Evolutionary conservation across 2,329 filamentous ascomycete species (phyloP), one percentile per base, ranked within the genome.

Genomic region (Bipolaris sorokiniana): DNA sequence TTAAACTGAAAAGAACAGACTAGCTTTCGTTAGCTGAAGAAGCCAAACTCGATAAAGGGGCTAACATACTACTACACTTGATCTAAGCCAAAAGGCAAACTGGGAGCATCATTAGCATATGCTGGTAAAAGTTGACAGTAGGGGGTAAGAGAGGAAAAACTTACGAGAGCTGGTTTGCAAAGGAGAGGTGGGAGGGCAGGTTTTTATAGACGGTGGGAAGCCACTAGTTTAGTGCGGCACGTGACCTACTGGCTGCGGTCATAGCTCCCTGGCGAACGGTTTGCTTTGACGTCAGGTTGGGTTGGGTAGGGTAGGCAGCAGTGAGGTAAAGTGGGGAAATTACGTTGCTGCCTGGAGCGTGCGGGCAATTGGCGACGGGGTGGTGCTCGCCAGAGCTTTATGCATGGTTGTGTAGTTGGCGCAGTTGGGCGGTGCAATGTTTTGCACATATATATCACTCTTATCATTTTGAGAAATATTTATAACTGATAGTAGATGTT

Each of bases 61-160:
- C 22, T 22, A 5, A 2, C 22, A 22, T 22, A 22, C 22, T 31
- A 31, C 28, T 31, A 31, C 48, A 51, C 48, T 51, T 51, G 48
- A 51, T 51, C 48, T 51, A 51, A 51, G 48, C 48, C 38, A 51
- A 51, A 51, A 51, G 48, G 48, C 48, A 51, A 51, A 51, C 31
- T 47, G 11, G 31, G 7, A 9, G 3, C 7, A 11, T 22, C 18
- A 16, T 47, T 47, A 47, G 44, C 31, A 47, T 1, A 9, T 22
- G 44, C 3, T 5, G 5, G 1, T 3, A n/a, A 18, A 28, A 28
- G 26, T 2, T 10, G 10, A 44, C 20, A 44, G 44, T 47, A 47
- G 18, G 31, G 44, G 44, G 11, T 9, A 28, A 28, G 16, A 9
- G 28, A 13, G 6, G 31, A 34, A 47, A 13, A 36, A 47, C 44